A percentile compares a stretch with the other conserved stretches of the same genome.
Conservation (phyloP, 352 stramenopile species). For the Phytopythium cucurbitacearum region DNA sequence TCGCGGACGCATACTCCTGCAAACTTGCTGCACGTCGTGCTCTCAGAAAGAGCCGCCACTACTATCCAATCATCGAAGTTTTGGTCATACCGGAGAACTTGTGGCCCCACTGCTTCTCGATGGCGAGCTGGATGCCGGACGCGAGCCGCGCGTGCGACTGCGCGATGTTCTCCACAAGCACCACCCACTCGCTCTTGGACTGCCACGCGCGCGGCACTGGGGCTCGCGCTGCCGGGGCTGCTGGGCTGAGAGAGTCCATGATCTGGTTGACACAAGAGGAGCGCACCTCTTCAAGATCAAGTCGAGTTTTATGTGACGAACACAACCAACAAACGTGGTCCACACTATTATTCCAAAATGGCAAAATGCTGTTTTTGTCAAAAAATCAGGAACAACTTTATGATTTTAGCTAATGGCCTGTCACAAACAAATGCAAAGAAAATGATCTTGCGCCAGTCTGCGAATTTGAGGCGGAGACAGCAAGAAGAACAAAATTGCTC, state of each 20-base stretch:
- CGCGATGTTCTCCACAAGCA: constrained; percentile 78
- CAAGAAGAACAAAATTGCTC: too few species aligned
- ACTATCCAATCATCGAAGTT: not conserved
- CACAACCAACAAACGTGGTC: too few species aligned
- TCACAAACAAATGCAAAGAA: too few species aligned
- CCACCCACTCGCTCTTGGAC: constrained; percentile 68
- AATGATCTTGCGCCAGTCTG: too few species aligned
- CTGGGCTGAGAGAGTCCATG: constrained; percentile 1
- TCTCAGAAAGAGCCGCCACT: constrained; percentile 6
- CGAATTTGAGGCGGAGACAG: too few species aligned
- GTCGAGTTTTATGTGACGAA: too few species aligned
- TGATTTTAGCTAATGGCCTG: too few species aligned
- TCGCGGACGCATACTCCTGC: constrained; percentile 47
- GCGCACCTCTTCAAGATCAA: not conserved
- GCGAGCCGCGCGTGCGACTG: constrained; percentile 66
- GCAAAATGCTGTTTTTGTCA: too few species aligned
- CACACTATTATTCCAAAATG: too few species aligned
- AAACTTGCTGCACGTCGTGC: constrained; percentile 32
- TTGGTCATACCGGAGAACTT: constrained; percentile 50
- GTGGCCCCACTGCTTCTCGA: constrained; percentile 78
- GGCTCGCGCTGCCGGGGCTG: not conserved
- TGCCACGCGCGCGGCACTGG: constrained; percentile 33
- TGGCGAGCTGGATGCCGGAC: constrained; percentile 70
- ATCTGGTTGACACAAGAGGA: not conserved
- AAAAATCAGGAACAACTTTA: too few species aligned